Evolutionary conservation across 139 green algal genomes (phyloP).

Genomic region (Picochlorum sp.): DNA sequence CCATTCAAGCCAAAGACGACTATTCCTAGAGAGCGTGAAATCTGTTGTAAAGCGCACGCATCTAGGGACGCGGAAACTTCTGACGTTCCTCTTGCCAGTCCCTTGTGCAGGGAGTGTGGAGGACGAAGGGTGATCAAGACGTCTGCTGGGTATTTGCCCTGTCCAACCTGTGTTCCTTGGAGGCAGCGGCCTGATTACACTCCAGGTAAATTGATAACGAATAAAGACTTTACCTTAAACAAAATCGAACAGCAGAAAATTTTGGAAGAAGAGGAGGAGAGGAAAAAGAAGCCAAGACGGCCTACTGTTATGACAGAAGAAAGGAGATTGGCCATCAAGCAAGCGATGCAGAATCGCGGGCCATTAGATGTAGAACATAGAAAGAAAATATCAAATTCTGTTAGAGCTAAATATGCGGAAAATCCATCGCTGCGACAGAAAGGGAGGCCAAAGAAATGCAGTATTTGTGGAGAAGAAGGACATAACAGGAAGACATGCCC

Average conservation of each 20-base stretch:
- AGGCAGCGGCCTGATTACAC: constrained; percentile 10
- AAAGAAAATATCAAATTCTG: neutral
- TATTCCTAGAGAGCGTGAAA: too few species aligned
- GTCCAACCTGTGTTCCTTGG: constrained; percentile 7
- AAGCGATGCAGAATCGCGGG: constrained; percentile 3
- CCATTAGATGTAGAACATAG: constrained; percentile 12
- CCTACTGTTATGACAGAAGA: constrained; percentile 11
- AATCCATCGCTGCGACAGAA: constrained; percentile 13
- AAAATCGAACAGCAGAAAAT: neutral
- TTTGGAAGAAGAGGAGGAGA: neutral
- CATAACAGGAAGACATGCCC: constrained; percentile 24
- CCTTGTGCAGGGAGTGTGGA: constrained; percentile 1
- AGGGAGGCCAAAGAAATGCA: constrained; percentile 19
- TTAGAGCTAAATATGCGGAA: constrained; percentile 4
- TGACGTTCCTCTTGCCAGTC: neutral
- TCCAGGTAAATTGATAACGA: neutral
- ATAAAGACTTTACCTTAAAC: constrained; percentile 6
- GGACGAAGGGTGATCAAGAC: neutral
- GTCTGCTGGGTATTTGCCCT: constrained; percentile 2
- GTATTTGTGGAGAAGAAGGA: constrained; percentile 17
- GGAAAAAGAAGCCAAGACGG: neutral
- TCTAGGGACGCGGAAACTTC: too few species aligned
- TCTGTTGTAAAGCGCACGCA: too few species aligned
- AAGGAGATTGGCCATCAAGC: constrained; percentile 10
- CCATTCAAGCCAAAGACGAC: too few species aligned